Percentiles rank a stretch among this genome's conserved stretches.
Conservation (phyloP, 805 yeast genomes). For the Yarrowia sp. region DNA sequence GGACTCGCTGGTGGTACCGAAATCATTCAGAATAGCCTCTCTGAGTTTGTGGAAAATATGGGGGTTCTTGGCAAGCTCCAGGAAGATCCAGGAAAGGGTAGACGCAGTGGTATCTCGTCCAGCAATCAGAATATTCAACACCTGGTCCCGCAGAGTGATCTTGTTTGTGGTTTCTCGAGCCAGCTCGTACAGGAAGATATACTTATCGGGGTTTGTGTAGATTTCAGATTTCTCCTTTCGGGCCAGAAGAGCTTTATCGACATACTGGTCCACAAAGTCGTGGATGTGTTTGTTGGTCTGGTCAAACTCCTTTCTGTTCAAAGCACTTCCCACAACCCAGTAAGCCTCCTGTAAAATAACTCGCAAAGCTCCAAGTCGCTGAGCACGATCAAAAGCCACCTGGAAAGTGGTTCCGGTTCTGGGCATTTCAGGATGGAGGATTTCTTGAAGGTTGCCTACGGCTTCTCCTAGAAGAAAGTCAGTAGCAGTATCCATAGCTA, state of each 20-base stretch:
- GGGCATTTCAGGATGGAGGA: constrained; percentile 30
- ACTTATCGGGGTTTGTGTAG: constrained; percentile 41
- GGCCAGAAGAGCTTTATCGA: constrained; percentile 43
- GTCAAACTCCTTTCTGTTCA: constrained; percentile 39
- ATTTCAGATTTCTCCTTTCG: constrained; percentile 37
- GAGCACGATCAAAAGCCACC: constrained; percentile 29
- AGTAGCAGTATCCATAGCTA: constrained; percentile 41
- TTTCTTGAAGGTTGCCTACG: constrained; percentile 32
- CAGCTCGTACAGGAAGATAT: constrained; percentile 50
- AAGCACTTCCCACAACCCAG: constrained; percentile 29
- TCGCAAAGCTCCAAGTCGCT: constrained; percentile 30
- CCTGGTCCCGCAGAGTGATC: constrained; percentile 48
- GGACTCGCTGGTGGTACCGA: constrained; percentile 35
- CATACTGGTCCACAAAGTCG: constrained; percentile 35
- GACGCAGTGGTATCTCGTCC: constrained; percentile 59
- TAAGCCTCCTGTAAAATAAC: constrained; percentile 31
- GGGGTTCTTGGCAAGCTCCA: constrained; percentile 45
- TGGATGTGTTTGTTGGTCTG: constrained; percentile 30
- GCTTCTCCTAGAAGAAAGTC: constrained; percentile 40
- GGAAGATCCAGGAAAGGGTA: constrained; percentile 46
- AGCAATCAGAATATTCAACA: constrained; percentile 51
- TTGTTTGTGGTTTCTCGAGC: constrained; percentile 51
- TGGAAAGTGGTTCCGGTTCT: constrained; percentile 28
- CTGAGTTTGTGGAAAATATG: constrained; percentile 40
- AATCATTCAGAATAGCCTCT: constrained; percentile 42